Percentiles rank a stretch among this genome's conserved stretches.
Conservation (phyloP, 768 basidiomycete species). For the Grammothele lineata region DNA sequence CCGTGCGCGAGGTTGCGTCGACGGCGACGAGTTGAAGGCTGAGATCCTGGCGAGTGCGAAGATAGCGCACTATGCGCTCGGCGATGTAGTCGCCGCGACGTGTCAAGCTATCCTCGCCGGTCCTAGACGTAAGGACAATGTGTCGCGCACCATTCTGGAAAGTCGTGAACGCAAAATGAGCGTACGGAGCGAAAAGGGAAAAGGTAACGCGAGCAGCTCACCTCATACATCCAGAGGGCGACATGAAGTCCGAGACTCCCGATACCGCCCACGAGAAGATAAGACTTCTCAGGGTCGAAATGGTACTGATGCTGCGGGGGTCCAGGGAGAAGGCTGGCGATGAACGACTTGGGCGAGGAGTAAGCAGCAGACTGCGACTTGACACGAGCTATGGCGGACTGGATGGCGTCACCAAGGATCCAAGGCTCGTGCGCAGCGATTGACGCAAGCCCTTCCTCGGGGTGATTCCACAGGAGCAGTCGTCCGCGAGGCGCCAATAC, state of each 20-base stretch:
- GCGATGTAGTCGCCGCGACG: slow-evolving; percentile 1
- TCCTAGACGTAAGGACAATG: slow-evolving; percentile 14
- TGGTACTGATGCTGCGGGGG: neutral
- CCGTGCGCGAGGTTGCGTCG: neutral
- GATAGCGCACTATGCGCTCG: slow-evolving; percentile 6
- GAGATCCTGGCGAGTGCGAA: slow-evolving; percentile 6
- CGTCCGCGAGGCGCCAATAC: too few species aligned
- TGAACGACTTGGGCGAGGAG: neutral
- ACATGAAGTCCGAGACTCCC: slow-evolving; percentile 34
- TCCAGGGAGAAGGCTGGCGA: neutral
- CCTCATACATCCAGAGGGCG: slow-evolving; percentile 40
- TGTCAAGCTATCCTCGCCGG: slow-evolving; percentile 2
- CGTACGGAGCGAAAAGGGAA: too few species aligned
- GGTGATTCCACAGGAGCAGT: too few species aligned
- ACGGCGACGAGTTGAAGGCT: neutral
- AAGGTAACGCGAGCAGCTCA: too few species aligned
- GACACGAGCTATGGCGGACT: too few species aligned
- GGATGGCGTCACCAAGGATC: too few species aligned
- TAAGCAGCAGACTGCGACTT: too few species aligned
- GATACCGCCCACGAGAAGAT: slow-evolving; percentile 37
- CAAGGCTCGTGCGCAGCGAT: too few species aligned
- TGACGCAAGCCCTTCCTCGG: too few species aligned
- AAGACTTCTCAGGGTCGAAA: slow-evolving; percentile 29
- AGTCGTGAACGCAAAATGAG: too few species aligned
- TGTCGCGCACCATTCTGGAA: slow-evolving; percentile 12